phyloP scores from a whole-genome alignment of 208 protist species.

The Herpetomonas tarakana region DNA sequence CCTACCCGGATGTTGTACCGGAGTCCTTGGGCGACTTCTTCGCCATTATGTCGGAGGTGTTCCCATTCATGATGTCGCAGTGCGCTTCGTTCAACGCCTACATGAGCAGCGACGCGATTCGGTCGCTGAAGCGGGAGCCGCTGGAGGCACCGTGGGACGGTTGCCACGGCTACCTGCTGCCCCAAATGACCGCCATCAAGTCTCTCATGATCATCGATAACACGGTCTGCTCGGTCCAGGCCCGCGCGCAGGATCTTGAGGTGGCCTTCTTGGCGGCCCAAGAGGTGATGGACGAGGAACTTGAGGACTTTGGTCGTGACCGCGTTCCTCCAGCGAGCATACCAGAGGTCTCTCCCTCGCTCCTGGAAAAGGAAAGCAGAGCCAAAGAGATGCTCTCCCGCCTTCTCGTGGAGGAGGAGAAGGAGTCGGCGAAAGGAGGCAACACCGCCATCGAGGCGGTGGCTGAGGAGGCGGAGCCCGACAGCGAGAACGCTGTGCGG shows the following conservation, averaged over 20 bases:
- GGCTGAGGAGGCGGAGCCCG: background rate
- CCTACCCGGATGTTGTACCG: slow-evolving; percentile 72
- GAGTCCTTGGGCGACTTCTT: slow-evolving; percentile 66
- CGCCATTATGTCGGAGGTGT: slow-evolving; percentile 69
- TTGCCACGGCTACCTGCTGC: slow-evolving; percentile 73
- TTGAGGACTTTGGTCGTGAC: slow-evolving; percentile 29
- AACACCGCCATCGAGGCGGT: background rate
- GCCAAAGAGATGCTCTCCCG: background rate
- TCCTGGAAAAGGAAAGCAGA: background rate
- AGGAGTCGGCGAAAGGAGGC: background rate
- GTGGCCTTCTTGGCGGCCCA: slow-evolving; percentile 69
- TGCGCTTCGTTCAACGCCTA: slow-evolving; percentile 75
- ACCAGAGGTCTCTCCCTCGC: background rate
- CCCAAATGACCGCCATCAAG: slow-evolving; percentile 58
- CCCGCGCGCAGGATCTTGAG: slow-evolving; percentile 78
- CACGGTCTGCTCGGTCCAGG: slow-evolving; percentile 51
- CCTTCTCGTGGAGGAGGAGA: background rate
- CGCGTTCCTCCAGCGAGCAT: background rate
- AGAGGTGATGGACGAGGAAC: slow-evolving; percentile 57
- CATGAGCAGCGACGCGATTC: slow-evolving; percentile 72
- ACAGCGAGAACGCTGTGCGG: background rate
- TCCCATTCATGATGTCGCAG: slow-evolving; percentile 85
- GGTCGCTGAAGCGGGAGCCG: slow-evolving; percentile 36
- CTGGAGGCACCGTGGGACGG: slow-evolving; percentile 69
- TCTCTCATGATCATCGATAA: slow-evolving; percentile 89